Conservation (phyloP, 352 stramenopile species). For the Thalassiosira livingstoniorum region DNA sequence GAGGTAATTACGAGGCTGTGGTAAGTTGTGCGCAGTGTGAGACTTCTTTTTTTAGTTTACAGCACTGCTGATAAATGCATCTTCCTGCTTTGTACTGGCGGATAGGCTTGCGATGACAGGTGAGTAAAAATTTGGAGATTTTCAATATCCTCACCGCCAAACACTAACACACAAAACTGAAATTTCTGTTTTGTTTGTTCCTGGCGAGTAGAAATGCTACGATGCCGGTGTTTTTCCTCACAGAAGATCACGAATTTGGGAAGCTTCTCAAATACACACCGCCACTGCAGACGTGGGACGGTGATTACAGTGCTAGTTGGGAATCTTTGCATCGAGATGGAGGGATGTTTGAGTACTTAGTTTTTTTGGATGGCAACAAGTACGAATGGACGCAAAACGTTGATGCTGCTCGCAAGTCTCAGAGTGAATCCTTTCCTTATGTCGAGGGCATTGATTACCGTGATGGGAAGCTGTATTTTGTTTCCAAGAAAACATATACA, state of each 20-base stretch:
- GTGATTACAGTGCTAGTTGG: constrained; percentile 11
- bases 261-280: constrained; percentile 26
- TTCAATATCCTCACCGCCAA: too few relatives aligned
- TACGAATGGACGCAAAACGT: constrained; percentile 25
- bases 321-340: constrained; percentile 20
- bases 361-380: constrained; percentile 9
- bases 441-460: constrained; percentile 65
- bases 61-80: too few relatives aligned
- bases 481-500: constrained; percentile 43
- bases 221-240: constrained; percentile 15
- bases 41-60: too few relatives aligned
- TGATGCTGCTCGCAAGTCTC: neutral
- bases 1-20: constrained; percentile 21
- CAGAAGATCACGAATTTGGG: neutral
- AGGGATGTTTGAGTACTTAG: constrained; percentile 23
- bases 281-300: neutral
- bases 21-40: constrained; percentile 7
- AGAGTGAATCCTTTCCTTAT: constrained; percentile 44
- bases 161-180: too few relatives aligned
- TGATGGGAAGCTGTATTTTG: constrained; percentile 57
- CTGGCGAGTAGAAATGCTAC: constrained; percentile 22
- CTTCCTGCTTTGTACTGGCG: too few relatives aligned
- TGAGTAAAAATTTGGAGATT: too few relatives aligned
- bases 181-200: too few relatives aligned
- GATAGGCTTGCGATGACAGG: too few relatives aligned